phyloP scores from a whole-genome alignment of 306 rosid genomes.

The Lupinus albus region DNA sequence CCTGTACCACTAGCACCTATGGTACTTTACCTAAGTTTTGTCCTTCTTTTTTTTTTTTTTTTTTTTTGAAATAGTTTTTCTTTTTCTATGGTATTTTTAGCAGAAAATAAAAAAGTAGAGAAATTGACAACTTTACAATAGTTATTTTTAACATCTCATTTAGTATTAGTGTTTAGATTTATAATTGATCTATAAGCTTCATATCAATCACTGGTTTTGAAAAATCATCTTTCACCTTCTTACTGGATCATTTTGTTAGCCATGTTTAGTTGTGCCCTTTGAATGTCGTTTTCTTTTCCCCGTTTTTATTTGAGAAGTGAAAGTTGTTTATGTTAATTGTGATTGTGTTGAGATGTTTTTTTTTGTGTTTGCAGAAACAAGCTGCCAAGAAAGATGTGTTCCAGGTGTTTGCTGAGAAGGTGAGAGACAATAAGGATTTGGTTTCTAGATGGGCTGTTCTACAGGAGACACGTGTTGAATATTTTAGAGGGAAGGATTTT shows the following conservation, averaged over 20 bases:
- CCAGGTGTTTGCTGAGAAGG: slow-evolving; percentile 96
- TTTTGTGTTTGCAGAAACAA: slow-evolving; percentile 65
- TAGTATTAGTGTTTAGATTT: slow-evolving; percentile 17
- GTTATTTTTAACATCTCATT: slow-evolving; percentile 17
- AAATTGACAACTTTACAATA: slow-evolving; percentile 2
- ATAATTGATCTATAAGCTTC: slow-evolving; percentile 2
- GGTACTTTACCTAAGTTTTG: too few species aligned
- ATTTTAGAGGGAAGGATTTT: slow-evolving; percentile 96
- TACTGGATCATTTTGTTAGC: slow-evolving; percentile 22
- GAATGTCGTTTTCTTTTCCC: background rate
- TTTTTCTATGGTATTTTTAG: background rate
- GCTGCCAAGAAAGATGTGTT: slow-evolving; percentile 74
- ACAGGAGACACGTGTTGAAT: slow-evolving; percentile 95
- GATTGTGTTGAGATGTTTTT: slow-evolving; percentile 26
- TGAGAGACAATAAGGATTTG: slow-evolving; percentile 84
- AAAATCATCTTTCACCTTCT: background rate
- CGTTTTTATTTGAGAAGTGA: slow-evolving; percentile 13
- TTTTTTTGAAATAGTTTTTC: background rate
- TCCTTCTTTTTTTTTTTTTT: too few species aligned
- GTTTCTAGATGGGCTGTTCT: slow-evolving; percentile 97
- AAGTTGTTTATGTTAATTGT: slow-evolving; percentile 24
- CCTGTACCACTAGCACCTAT: too few species aligned
- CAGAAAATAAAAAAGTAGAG: background rate
- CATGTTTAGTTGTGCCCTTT: background rate
- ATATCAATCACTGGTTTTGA: slow-evolving; percentile 5